phyloP scores from a whole-genome alignment of 768 basidiomycete genomes.

The Mycena epipterygia region DNA sequence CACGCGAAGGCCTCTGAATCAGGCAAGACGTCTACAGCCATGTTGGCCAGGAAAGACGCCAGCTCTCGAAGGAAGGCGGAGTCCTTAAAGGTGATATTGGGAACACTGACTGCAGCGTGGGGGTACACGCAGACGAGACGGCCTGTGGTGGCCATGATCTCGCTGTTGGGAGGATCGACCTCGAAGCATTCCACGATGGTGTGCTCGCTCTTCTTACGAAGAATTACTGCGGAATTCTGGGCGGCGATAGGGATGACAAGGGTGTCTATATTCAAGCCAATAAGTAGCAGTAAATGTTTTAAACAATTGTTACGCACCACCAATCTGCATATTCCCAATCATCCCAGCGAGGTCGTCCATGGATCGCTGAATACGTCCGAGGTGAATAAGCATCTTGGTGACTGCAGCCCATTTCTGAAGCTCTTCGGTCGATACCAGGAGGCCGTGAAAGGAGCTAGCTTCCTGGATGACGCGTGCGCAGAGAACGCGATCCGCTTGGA shows the following conservation, averaged over 20 bases:
- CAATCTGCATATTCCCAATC: slow-evolving; percentile 34
- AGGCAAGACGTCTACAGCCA: slow-evolving; percentile 50
- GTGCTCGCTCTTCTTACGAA: slow-evolving; percentile 44
- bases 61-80: slow-evolving; percentile 52
- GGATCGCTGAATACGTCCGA: slow-evolving; percentile 29
- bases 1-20: slow-evolving; percentile 51
- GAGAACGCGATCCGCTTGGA: slow-evolving; percentile 45
- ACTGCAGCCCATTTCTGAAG: slow-evolving; percentile 47
- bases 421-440: not conserved
- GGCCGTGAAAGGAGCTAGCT: slow-evolving; percentile 37
- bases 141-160: slow-evolving; percentile 54
- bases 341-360: slow-evolving; percentile 29
- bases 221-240: slow-evolving; percentile 63
- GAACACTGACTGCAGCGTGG: slow-evolving; percentile 59
- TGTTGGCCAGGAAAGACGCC: slow-evolving; percentile 54
- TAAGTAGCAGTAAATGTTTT: not conserved
- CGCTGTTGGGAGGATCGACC: slow-evolving; percentile 51
- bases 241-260: slow-evolving; percentile 54
- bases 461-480: slow-evolving; percentile 35
- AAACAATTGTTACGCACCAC: slow-evolving; percentile 38
- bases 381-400: slow-evolving; percentile 46
- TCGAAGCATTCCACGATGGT: slow-evolving; percentile 63
- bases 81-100: slow-evolving; percentile 44
- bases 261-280: slow-evolving; percentile 48
- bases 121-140: slow-evolving; percentile 63